Conservation (phyloP, 495 filamentous ascomycete genomes). For the Penicillium diatomitis region DNA sequence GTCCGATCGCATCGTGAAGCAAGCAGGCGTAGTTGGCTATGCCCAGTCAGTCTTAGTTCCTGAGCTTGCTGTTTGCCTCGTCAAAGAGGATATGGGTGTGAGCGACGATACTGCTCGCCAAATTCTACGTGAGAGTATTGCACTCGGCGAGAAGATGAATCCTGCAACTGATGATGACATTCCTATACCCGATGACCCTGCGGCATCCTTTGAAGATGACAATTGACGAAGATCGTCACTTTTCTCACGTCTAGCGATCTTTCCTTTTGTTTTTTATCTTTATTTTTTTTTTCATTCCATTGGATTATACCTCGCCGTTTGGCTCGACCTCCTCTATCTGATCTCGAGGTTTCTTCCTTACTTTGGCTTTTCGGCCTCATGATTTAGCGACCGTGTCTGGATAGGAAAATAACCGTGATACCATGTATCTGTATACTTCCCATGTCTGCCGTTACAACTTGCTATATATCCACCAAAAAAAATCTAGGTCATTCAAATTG, state of each 20-base stretch:
- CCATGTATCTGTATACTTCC: slow-evolving; percentile 1
- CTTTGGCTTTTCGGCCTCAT: no score
- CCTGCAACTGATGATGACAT: slow-evolving; percentile 54
- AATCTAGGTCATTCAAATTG: no score
- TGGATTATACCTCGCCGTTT: not conserved
- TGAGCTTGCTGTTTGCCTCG: slow-evolving; percentile 65
- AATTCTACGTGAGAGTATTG: slow-evolving; percentile 64
- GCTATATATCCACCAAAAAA: not conserved
- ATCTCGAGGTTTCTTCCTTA: no score
- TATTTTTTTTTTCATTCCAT: not conserved
- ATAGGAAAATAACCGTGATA: slow-evolving; percentile 6
- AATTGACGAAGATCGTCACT: not conserved
- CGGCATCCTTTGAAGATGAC: slow-evolving; percentile 1
- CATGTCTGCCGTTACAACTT: not conserved
- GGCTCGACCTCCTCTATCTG: no score
- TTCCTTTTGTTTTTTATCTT: not conserved
- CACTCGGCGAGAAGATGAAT: slow-evolving; percentile 70
- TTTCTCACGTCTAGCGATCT: not conserved
- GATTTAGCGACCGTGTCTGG: slow-evolving; percentile 6
- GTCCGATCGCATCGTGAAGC: slow-evolving; percentile 59
- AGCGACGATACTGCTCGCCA: slow-evolving; percentile 52
- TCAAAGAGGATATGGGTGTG: slow-evolving; percentile 80
- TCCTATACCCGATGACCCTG: slow-evolving; percentile 23
- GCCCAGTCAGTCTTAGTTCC: slow-evolving; percentile 82
- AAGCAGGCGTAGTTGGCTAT: slow-evolving; percentile 61